Conservation (phyloP, 352 stramenopile species). For the Pythium periplocum region DNA sequence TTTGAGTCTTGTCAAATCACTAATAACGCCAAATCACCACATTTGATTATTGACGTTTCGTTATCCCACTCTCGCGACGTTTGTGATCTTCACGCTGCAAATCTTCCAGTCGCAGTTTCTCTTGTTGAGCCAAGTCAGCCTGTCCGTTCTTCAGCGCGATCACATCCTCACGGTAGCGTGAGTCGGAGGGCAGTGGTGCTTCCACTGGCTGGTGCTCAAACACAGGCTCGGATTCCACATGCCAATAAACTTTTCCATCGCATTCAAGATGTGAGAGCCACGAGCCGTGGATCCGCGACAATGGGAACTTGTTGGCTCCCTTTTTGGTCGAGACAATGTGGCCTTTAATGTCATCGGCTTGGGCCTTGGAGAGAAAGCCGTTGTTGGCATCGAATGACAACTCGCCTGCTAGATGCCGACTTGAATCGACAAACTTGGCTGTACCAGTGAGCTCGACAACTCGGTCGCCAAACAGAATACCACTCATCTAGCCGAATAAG, state of each 20-base stretch:
- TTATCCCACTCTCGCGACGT: not conserved
- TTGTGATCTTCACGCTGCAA: constrained; percentile 49
- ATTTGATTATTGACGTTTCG: too few relatives aligned
- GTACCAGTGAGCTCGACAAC: constrained; percentile 60
- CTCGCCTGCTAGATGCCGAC: constrained; percentile 38
- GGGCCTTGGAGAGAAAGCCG: constrained; percentile 58
- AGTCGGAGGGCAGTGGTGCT: constrained; percentile 47
- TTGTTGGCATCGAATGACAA: constrained; percentile 63
- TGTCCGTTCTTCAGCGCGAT: constrained; percentile 56
- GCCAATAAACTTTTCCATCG: constrained; percentile 72
- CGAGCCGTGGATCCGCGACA: constrained; percentile 47
- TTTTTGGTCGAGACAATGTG: constrained; percentile 35
- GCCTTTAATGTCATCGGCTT: constrained; percentile 68
- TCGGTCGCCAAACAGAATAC: constrained; percentile 61
- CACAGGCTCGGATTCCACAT: constrained; percentile 59
- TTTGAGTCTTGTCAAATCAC: too few relatives aligned
- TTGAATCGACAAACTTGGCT: constrained; percentile 43
- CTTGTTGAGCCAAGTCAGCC: constrained; percentile 41
- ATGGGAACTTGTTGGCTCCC: constrained; percentile 39
- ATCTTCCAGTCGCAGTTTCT: constrained; percentile 71
- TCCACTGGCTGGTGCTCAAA: constrained; percentile 46
- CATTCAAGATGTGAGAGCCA: constrained; percentile 71
- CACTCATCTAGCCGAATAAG: constrained; percentile 38
- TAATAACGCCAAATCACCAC: too few relatives aligned
- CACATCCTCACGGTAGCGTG: constrained; percentile 58